Evolutionary conservation across 148 eudicot genomes (phyloP).

Genomic region (Rhododendron griersonianum): DNA sequence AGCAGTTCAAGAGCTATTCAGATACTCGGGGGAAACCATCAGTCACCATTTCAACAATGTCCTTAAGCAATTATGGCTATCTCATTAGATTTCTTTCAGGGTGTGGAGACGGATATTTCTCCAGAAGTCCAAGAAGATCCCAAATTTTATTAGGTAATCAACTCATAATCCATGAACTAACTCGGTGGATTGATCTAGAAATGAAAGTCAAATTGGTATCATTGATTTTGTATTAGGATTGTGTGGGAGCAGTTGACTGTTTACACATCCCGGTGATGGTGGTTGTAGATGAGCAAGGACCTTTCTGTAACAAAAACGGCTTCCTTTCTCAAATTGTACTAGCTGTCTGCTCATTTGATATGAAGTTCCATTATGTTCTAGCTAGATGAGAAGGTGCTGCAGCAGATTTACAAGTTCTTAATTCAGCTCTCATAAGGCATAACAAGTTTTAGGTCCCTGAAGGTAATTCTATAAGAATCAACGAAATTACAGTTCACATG

Average conservation of each 20-base stretch:
- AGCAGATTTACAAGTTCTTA: constrained; percentile 25
- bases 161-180: neutral
- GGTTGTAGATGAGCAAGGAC: constrained; percentile 39
- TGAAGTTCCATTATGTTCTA: constrained; percentile 37
- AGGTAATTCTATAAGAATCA: constrained; percentile 14
- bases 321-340: constrained; percentile 29
- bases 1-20: constrained; percentile 35
- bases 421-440: constrained; percentile 32
- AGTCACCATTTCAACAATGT: constrained; percentile 47
- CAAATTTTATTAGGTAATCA: constrained; percentile 24
- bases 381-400: constrained; percentile 48
- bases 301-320: constrained; percentile 38
- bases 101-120: constrained; percentile 24
- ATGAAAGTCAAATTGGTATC: constrained; percentile 4
- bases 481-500: neutral
- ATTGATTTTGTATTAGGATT: constrained; percentile 23
- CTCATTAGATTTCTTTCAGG: constrained; percentile 34
- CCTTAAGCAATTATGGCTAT: constrained; percentile 34
- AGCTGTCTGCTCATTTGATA: constrained; percentile 41
- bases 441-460: constrained; percentile 38
- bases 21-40: constrained; percentile 44
- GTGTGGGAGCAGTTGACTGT: constrained; percentile 40
- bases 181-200: neutral
- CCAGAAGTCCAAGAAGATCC: constrained; percentile 29
- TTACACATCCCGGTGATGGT: constrained; percentile 39